phyloP scores from a whole-genome alignment of 179 eudicot species.

The Pouteria campechiana region DNA sequence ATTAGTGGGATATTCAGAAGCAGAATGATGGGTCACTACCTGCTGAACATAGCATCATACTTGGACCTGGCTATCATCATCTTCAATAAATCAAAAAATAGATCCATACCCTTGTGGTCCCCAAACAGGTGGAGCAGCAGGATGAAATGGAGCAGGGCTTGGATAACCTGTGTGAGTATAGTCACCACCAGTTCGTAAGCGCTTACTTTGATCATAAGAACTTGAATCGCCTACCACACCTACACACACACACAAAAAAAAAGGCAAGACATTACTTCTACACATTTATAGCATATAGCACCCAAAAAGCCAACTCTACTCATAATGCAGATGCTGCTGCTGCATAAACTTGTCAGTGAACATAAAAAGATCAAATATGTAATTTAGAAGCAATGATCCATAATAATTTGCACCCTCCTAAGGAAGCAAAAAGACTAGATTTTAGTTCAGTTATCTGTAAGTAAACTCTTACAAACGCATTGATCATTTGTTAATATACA shows the following conservation, averaged over 20 bases:
- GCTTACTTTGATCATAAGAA: conserved; percentile 82
- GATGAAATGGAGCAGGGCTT: conserved; percentile 88
- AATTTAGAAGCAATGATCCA: background rate
- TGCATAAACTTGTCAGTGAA: no score
- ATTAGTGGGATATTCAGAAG: background rate
- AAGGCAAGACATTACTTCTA: no score
- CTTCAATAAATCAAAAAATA: background rate
- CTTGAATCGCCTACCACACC: conserved; percentile 78
- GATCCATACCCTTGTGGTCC: conserved; percentile 69
- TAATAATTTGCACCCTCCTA: no score
- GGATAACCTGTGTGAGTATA: conserved; percentile 80
- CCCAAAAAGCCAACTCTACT: no score
- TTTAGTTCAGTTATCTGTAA: no score
- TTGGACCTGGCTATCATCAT: background rate
- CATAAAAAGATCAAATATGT: no score
- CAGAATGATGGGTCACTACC: background rate
- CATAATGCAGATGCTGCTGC: no score
- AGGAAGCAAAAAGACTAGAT: no score
- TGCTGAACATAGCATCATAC: background rate
- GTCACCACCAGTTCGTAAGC: conserved; percentile 88
- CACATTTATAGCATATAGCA: no score
- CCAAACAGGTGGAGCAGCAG: conserved; percentile 92
- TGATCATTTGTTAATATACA: no score
- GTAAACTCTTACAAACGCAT: no score
- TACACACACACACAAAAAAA: conserved; percentile 10